Percentiles rank a stretch among this genome's conserved stretches.
Evolutionary conservation across 805 yeast genomes (phyloP).

Genomic region (Saturnispora sekii): DNA sequence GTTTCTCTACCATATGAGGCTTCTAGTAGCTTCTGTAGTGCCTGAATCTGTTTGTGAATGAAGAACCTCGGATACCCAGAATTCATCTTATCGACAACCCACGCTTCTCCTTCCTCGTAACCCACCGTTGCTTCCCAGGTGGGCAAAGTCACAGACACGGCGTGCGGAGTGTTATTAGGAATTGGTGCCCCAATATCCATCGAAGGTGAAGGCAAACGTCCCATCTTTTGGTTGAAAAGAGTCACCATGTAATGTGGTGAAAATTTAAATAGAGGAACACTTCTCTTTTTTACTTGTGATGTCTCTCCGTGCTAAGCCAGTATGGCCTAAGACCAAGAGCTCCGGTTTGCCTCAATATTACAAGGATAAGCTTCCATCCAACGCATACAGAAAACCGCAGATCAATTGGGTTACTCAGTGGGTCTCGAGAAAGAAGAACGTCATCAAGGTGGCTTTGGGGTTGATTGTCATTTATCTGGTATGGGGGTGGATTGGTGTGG

Average conservation of each 20-base stretch:
- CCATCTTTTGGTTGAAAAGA: background rate
- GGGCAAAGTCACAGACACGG: slow-evolving; percentile 90
- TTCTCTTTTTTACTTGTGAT: background rate
- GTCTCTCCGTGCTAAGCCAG: slow-evolving; percentile 13
- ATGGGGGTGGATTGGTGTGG: slow-evolving; percentile 16
- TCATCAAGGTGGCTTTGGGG: slow-evolving; percentile 28
- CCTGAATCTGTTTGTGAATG: slow-evolving; percentile 53
- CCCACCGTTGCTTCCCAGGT: slow-evolving; percentile 92
- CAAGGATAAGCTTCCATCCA: slow-evolving; percentile 34
- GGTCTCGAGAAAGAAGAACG: slow-evolving; percentile 29
- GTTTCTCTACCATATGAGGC: slow-evolving; percentile 70
- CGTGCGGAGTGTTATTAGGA: slow-evolving; percentile 84
- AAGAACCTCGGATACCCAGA: slow-evolving; percentile 88
- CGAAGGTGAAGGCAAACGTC: slow-evolving; percentile 15
- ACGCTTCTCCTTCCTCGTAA: slow-evolving; percentile 81
- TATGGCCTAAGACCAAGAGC: slow-evolving; percentile 5
- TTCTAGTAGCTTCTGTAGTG: slow-evolving; percentile 44
- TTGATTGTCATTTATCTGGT: slow-evolving; percentile 33
- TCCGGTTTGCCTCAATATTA: slow-evolving; percentile 35
- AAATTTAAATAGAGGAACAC: background rate
- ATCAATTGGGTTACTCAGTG: slow-evolving; percentile 16
- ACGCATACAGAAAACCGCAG: slow-evolving; percentile 6
- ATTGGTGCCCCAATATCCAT: slow-evolving; percentile 70
- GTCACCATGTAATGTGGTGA: background rate
- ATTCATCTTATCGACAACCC: slow-evolving; percentile 68